Evolutionary conservation across 768 basidiomycete species (phyloP).

Genomic region (Boletus subcaerulescens): DNA sequence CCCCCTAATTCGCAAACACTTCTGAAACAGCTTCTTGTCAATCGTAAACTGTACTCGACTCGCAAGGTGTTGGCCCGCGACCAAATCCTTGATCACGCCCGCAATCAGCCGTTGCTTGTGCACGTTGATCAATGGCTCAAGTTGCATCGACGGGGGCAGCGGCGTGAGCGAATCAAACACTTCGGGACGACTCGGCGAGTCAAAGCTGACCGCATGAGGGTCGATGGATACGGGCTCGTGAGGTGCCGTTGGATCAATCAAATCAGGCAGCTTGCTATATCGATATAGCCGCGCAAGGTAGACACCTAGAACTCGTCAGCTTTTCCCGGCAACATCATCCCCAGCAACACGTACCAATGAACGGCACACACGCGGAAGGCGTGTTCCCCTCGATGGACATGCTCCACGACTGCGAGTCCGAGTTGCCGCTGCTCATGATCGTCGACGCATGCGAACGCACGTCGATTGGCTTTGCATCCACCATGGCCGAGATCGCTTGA

Average conservation of each 20-base stretch:
- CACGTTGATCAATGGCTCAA: slow-evolving; percentile 85
- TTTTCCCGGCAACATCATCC: not conserved
- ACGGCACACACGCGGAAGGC: slow-evolving; percentile 70
- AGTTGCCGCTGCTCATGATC: slow-evolving; percentile 46
- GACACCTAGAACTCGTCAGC: slow-evolving; percentile 47
- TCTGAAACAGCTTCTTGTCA: slow-evolving; percentile 76
- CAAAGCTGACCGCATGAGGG: slow-evolving; percentile 57
- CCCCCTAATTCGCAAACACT: slow-evolving; percentile 67
- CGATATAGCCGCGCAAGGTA: slow-evolving; percentile 72
- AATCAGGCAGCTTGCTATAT: slow-evolving; percentile 66
- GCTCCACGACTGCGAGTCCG: slow-evolving; percentile 37
- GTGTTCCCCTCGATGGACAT: slow-evolving; percentile 42
- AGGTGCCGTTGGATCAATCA: slow-evolving; percentile 82
- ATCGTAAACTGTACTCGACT: slow-evolving; percentile 64
- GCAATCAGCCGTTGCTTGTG: slow-evolving; percentile 86
- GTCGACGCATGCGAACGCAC: slow-evolving; percentile 52
- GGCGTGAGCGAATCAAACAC: slow-evolving; percentile 72
- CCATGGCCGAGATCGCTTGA: slow-evolving; percentile 57
- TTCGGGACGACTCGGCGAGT: slow-evolving; percentile 70
- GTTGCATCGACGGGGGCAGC: slow-evolving; percentile 71
- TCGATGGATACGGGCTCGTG: slow-evolving; percentile 66
- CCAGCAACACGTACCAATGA: slow-evolving; percentile 56
- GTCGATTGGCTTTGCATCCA: slow-evolving; percentile 62
- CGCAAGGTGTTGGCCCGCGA: slow-evolving; percentile 81
- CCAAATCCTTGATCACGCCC: slow-evolving; percentile 73